Percentiles rank a stretch among this genome's conserved stretches.
Evolutionary conservation across 1,284 basidiomycete genomes (phyloP).

Genomic region (Boletus nobilissimus): DNA sequence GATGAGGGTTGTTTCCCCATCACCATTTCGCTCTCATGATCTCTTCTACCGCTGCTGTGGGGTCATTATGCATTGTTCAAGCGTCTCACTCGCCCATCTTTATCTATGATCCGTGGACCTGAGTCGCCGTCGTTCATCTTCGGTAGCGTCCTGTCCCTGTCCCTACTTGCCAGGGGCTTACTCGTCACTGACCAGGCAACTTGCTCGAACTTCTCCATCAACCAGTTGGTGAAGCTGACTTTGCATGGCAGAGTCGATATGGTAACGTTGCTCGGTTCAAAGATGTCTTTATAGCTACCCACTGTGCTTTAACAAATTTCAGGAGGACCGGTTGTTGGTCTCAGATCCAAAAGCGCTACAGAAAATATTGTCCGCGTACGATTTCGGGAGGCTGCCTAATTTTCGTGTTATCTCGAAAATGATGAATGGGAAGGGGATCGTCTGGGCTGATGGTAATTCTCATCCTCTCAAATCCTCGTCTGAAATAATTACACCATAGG

Average conservation of each 20-base stretch:
- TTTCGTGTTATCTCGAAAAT: conserved; percentile 45
- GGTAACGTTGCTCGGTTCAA: conserved; percentile 44
- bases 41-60: neutral
- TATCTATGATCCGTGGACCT: conserved; percentile 47
- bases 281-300: conserved; percentile 17
- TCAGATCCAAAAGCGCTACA: conserved; percentile 56
- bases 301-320: neutral
- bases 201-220: conserved; percentile 39
- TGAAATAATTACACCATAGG: conserved; percentile 41
- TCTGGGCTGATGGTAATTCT: conserved; percentile 54
- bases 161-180: neutral
- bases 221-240: conserved; percentile 44
- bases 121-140: conserved; percentile 46
- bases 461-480: neutral
- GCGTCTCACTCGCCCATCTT: conserved; percentile 28
- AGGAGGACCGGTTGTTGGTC: conserved; percentile 43
- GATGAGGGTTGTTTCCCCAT: neutral
- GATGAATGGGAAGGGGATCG: conserved; percentile 49
- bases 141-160: conserved; percentile 32
- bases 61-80: conserved; percentile 31
- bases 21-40: neutral
- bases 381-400: conserved; percentile 49
- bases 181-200: conserved; percentile 32
- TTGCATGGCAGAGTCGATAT: conserved; percentile 45
- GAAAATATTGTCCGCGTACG: conserved; percentile 53